Base-by-base conservation (phyloP, 2,329 filamentous ascomycete species). In the Colletotrichum sidae region DNA sequence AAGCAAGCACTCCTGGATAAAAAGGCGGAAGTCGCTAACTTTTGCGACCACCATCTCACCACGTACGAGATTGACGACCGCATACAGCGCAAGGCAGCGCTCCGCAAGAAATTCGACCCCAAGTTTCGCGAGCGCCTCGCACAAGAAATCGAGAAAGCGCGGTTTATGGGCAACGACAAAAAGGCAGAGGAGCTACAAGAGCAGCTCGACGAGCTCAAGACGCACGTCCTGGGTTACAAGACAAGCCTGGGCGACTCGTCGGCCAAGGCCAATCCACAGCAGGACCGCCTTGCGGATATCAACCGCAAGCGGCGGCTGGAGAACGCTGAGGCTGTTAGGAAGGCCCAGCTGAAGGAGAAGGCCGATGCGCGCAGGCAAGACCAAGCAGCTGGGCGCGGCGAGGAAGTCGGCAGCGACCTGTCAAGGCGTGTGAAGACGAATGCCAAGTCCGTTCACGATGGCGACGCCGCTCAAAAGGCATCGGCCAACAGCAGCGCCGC, bases 251-350 rank as follows among this genome's bases (percentile, higher is more conserved):
- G 83, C 39, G 75, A 81, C 34, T 74, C 77, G 37, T 89, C 88
- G 72, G 85, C 86, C 68, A 81, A 84, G 34, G 81, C 84, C 8
- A 82, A 85, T 39, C 83, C 83, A 10, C 91, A 96, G 76, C 93
- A 95, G 76, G 93, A 97, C 69, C 90, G 92, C 35, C 85, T 98
- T 33, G 92, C 92, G 0, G 87, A 91, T 72, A 84, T 97, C 69
- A 99, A 99, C 78, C 84, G 88, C 35, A 88, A 92, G 73, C 97
- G 97, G 78, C 90, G 95, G 67, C 89, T 90, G 64, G 86, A 90
- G 70, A 97, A 97, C 73, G 86, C 88, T n/a, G 92, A 97, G 75
- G 90, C 92, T 52, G 92, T 98, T n/a, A 92, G 95, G 65, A 92
- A 92, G 76, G 95, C 94, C 1, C 92, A 97, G 75, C 84, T 97